These are phyloP conservation scores for Barnettozyma populi DNA, from an alignment of 805 yeast species.

Conservation along the genomic window DNA sequence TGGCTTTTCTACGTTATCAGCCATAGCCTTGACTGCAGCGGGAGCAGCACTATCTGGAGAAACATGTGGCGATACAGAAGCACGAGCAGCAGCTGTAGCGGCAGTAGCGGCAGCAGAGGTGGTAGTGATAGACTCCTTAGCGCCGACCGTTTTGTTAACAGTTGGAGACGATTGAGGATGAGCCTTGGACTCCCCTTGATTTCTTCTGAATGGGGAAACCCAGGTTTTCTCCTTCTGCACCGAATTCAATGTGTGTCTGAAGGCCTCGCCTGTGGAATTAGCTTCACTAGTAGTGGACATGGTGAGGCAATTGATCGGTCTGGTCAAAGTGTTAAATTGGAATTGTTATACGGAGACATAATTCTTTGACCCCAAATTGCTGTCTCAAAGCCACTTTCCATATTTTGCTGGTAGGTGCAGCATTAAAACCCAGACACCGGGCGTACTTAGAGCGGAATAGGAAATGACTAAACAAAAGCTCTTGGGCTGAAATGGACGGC, in stretches of 20 bases:
- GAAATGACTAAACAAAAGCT: background rate
- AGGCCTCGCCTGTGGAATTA: background rate
- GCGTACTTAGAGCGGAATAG: background rate
- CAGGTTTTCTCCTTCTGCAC: conserved; percentile 23
- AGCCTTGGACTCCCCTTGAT: background rate
- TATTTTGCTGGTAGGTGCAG: background rate
- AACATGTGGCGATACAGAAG: background rate
- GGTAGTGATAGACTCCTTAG: background rate
- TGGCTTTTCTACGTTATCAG: conserved; percentile 1
- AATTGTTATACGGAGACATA: background rate
- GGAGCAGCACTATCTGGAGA: background rate
- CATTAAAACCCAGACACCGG: background rate
- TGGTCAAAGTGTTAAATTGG: background rate
- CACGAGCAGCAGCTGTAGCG: background rate
- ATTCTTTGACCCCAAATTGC: background rate
- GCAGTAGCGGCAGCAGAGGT: background rate
- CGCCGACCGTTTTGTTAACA: background rate
- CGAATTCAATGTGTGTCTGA: conserved; percentile 19
- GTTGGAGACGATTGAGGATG: background rate
- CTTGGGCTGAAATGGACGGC: too few relatives aligned
- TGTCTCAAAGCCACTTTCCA: background rate
- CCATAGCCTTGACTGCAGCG: background rate
- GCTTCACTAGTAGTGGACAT: background rate
- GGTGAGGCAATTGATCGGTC: background rate
- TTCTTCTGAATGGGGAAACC: conserved; percentile 26